Evolutionary conservation across 2,329 filamentous ascomycete species (phyloP).

Genomic region (Aspergillus calidoustus): DNA sequence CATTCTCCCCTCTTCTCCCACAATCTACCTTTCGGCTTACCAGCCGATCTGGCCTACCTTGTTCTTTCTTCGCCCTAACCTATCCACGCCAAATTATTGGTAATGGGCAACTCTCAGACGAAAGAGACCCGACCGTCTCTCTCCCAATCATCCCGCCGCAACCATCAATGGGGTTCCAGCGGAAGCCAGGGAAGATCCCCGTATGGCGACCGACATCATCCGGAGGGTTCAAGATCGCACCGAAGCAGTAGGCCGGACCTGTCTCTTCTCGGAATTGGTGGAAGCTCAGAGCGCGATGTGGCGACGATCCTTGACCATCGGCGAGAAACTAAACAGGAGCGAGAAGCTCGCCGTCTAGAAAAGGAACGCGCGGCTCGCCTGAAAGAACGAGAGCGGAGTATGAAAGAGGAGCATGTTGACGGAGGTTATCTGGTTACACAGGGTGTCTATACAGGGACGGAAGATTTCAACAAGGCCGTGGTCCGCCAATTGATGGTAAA

Average conservation of each 20-base stretch:
- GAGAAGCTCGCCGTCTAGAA: constrained; percentile 83
- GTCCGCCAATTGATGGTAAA: constrained; percentile 91
- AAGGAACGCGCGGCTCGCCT: constrained; percentile 75
- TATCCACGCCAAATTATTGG: constrained; percentile 15
- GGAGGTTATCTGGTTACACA: constrained; percentile 93
- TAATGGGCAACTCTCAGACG: constrained; percentile 54
- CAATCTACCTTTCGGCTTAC: background rate
- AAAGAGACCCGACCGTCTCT: constrained; percentile 49
- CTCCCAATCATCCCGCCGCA: constrained; percentile 33
- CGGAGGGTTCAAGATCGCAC: constrained; percentile 51
- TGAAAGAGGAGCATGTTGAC: constrained; percentile 90
- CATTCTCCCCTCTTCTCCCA: constrained; percentile 12
- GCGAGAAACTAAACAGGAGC: constrained; percentile 87
- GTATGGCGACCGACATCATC: constrained; percentile 35
- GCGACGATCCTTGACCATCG: constrained; percentile 60
- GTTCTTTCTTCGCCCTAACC: constrained; percentile 8
- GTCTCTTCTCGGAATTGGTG: constrained; percentile 61
- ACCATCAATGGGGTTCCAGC: constrained; percentile 35
- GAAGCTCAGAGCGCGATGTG: constrained; percentile 55
- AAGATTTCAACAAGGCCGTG: constrained; percentile 88
- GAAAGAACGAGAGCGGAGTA: constrained; percentile 87
- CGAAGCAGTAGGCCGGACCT: constrained; percentile 63
- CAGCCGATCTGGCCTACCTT: background rate
- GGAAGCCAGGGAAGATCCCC: constrained; percentile 35
- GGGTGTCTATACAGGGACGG: constrained; percentile 86